Percentiles rank a stretch among this genome's conserved stretches.
Conservation (phyloP, 345 rosid species). For the Salix suchowensis region DNA sequence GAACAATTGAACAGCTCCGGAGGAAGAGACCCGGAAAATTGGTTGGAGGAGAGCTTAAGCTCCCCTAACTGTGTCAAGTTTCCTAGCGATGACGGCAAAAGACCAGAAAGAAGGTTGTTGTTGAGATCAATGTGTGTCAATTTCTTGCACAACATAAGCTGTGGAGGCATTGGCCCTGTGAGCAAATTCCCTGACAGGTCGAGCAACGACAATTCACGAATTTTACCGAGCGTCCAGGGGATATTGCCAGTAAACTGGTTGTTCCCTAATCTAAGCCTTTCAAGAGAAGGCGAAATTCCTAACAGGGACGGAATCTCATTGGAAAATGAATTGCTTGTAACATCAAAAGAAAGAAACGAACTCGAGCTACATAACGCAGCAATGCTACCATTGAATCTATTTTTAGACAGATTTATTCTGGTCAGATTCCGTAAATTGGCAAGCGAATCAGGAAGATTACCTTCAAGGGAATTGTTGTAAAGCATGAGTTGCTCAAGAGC, state of each 20-base stretch:
- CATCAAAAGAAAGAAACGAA: constrained; percentile 77
- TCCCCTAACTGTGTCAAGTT: constrained; percentile 60
- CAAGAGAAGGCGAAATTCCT: constrained; percentile 73
- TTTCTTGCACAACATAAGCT: constrained; percentile 68
- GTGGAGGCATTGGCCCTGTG: constrained; percentile 56
- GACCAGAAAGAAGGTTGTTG: constrained; percentile 68
- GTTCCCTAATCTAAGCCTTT: constrained; percentile 76
- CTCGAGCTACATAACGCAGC: constrained; percentile 55
- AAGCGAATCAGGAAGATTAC: constrained; percentile 62
- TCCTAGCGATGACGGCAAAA: constrained; percentile 76
- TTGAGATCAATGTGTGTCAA: constrained; percentile 78
- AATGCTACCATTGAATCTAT: constrained; percentile 69
- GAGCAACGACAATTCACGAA: constrained; percentile 53
- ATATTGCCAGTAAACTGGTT: constrained; percentile 67
- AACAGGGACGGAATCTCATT: constrained; percentile 59
- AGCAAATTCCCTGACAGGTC: constrained; percentile 76
- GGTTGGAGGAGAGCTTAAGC: constrained; percentile 75
- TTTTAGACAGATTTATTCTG: constrained; percentile 72
- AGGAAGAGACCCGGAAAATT: constrained; percentile 60
- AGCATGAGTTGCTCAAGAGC: constrained; percentile 72
- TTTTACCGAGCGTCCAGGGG: constrained; percentile 76
- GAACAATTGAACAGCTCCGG: constrained; percentile 60
- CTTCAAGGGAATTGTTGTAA: constrained; percentile 83
- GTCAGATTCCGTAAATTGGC: constrained; percentile 62
- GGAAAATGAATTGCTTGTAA: constrained; percentile 62